Conservation (phyloP, 108 stramenopile species). For the Pseudonitzschia multiseries region DNA sequence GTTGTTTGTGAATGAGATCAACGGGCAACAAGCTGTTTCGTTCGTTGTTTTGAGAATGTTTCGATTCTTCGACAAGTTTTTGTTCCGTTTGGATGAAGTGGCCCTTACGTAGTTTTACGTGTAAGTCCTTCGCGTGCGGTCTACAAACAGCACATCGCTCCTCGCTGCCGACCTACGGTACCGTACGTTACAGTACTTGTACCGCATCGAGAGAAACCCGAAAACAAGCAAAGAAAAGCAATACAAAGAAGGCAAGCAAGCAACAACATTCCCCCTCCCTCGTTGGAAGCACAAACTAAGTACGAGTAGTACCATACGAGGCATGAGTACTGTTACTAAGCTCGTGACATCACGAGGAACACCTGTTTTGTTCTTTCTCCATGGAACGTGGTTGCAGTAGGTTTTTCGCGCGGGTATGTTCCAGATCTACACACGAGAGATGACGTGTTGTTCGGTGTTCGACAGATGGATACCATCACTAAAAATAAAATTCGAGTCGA, state of each 20-base stretch:
- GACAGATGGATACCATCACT: neutral
- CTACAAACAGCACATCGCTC: neutral
- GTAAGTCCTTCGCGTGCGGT: neutral
- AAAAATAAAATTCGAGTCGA: neutral
- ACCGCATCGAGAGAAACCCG: too few relatives aligned
- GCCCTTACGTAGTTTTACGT: constrained; percentile 6
- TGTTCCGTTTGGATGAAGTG: neutral
- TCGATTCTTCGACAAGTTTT: too few relatives aligned
- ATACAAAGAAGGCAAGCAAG: too few relatives aligned
- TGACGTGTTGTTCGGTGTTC: constrained; percentile 6
- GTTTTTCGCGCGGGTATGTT: neutral
- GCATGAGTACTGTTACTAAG: too few relatives aligned
- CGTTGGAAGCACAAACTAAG: neutral
- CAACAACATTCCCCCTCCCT: too few relatives aligned
- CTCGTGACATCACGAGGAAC: neutral
- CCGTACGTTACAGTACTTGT: too few relatives aligned
- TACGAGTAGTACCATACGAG: too few relatives aligned
- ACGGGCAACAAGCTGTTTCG: too few relatives aligned
- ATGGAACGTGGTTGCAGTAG: constrained; percentile 1
- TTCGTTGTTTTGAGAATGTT: too few relatives aligned
- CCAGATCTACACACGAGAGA: too few relatives aligned
- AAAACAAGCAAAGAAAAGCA: too few relatives aligned
- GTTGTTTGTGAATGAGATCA: too few relatives aligned
- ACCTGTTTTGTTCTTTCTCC: constrained; percentile 5
- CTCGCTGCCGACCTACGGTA: neutral